Conservation (phyloP, 768 basidiomycete genomes). For the Baorangia bicolor region DNA sequence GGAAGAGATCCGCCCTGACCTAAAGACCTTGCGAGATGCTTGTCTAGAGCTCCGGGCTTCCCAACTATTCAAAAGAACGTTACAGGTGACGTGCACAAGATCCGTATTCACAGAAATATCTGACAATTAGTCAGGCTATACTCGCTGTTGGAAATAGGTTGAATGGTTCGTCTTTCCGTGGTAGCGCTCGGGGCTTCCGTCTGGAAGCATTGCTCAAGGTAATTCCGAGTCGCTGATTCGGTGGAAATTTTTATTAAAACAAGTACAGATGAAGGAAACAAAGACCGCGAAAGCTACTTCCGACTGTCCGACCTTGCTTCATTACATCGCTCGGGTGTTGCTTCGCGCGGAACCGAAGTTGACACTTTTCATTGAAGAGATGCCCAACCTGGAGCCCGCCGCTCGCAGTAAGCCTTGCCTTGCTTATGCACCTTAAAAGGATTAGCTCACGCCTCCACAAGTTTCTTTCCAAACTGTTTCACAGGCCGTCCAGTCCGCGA, state of each 20-base stretch:
- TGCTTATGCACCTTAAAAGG: not conserved
- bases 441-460: conserved; percentile 25
- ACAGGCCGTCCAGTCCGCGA: conserved; percentile 58
- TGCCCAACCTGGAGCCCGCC: conserved; percentile 80
- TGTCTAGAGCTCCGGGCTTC: conserved; percentile 67
- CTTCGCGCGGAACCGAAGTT: conserved; percentile 63
- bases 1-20: conserved; percentile 79
- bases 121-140: conserved; percentile 48
- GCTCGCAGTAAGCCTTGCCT: conserved; percentile 58
- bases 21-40: conserved; percentile 70
- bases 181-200: conserved; percentile 82
- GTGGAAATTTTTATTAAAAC: not conserved
- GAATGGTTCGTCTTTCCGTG: conserved; percentile 81
- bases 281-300: conserved; percentile 66
- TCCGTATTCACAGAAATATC: not conserved
- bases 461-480: conserved; percentile 71
- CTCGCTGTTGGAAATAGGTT: conserved; percentile 78
- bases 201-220: conserved; percentile 84
- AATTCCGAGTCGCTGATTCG: not conserved
- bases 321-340: conserved; percentile 80
- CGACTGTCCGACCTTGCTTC: conserved; percentile 85
- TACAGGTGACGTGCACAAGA: conserved; percentile 48
- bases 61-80: conserved; percentile 59
- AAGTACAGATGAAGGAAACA: conserved; percentile 74
- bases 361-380: conserved; percentile 73